Evolutionary conservation across 441 rosid species (phyloP).

Genomic region (Adansonia madagascariensis): DNA sequence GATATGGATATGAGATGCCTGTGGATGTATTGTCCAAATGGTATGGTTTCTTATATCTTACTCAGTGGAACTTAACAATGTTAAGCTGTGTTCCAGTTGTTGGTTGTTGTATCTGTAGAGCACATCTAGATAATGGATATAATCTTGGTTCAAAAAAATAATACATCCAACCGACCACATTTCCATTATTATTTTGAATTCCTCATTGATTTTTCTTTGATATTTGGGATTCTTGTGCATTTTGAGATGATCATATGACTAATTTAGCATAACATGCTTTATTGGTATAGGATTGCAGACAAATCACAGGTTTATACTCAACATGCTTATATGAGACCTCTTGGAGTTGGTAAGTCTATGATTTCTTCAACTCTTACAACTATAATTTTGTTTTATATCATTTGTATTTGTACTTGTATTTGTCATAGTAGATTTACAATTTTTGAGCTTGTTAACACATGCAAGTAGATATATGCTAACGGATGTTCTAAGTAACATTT

Average conservation of each 20-base stretch:
- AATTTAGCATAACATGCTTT: slow-evolving; percentile 21
- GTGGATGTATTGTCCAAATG: slow-evolving; percentile 84
- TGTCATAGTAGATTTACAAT: background rate
- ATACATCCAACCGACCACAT: background rate
- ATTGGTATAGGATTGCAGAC: slow-evolving; percentile 78
- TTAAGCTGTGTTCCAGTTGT: background rate
- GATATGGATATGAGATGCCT: slow-evolving; percentile 97
- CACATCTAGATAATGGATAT: slow-evolving; percentile 4
- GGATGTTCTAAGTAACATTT: background rate
- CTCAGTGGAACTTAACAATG: background rate
- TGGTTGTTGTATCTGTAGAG: background rate
- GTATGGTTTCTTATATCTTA: slow-evolving; percentile 26
- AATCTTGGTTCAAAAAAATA: slow-evolving; percentile 9
- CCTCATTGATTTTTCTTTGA: background rate
- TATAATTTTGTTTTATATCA: background rate
- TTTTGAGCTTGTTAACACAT: background rate
- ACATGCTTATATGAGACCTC: slow-evolving; percentile 99
- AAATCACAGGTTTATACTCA: slow-evolving; percentile 97
- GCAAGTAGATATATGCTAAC: background rate
- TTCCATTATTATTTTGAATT: background rate
- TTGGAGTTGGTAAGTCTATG: slow-evolving; percentile 79
- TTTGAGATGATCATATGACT: background rate
- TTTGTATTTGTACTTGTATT: too few species aligned
- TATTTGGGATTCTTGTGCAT: slow-evolving; percentile 1
- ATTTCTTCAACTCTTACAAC: slow-evolving; percentile 3